Conservation (phyloP, 164 flowering plant genomes). For the Sedum album region DNA sequence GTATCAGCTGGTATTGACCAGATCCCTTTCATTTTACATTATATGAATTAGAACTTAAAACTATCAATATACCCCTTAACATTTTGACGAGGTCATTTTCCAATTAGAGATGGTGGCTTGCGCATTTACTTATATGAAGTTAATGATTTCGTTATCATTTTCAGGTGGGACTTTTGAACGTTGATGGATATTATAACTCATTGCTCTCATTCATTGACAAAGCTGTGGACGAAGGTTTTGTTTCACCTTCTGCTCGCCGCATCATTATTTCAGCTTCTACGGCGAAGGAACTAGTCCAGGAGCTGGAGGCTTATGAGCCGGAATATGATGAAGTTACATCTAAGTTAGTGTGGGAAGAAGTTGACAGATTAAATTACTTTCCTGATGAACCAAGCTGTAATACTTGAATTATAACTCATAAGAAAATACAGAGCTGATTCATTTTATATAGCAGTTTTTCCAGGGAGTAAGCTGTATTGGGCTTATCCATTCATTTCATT, state of each 20-base stretch:
- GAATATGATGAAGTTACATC: slow-evolving; percentile 55
- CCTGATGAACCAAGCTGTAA: background rate
- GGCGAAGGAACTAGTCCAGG: slow-evolving; percentile 56
- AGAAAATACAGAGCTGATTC: background rate
- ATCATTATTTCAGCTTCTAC: slow-evolving; percentile 82
- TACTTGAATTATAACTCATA: too few species aligned
- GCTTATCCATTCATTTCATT: too few species aligned
- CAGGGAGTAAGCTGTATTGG: too few species aligned
- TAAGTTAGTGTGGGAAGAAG: slow-evolving; percentile 62
- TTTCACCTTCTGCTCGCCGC: slow-evolving; percentile 66
- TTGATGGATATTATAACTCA: slow-evolving; percentile 78
- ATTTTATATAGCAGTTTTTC: background rate
- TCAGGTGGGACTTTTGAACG: slow-evolving; percentile 93
- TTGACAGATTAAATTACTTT: slow-evolving; percentile 28
- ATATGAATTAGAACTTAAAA: background rate
- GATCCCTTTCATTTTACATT: background rate
- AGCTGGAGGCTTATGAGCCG: slow-evolving; percentile 77
- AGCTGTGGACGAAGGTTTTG: slow-evolving; percentile 94
- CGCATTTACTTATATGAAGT: background rate
- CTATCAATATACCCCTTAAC: too few species aligned
- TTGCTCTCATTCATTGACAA: slow-evolving; percentile 72
- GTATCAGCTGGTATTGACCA: background rate
- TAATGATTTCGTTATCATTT: background rate
- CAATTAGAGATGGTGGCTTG: too few species aligned
- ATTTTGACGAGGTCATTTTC: too few species aligned